A percentile compares a stretch with the other conserved stretches of the same genome.
Evolutionary conservation across 106 monocot genomes (phyloP).

Genomic region (Dendrobium chrysotoxum): DNA sequence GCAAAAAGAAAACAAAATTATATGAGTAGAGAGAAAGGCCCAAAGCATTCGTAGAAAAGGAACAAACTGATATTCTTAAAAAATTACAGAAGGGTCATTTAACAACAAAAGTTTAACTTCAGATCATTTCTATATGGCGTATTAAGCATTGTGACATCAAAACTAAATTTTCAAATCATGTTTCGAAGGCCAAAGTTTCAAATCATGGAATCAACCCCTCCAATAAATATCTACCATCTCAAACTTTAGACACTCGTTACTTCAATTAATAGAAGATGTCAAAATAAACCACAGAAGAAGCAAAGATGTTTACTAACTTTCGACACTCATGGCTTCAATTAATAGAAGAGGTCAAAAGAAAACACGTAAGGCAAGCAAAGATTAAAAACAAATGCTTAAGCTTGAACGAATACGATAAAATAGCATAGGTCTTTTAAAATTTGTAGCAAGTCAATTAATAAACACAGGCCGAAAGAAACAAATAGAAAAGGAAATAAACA

Average conservation of each 20-base stretch:
- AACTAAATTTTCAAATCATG: background rate
- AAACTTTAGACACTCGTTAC: background rate
- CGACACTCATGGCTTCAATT: too few relatives aligned
- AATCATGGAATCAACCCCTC: background rate
- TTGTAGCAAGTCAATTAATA: background rate
- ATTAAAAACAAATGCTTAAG: too few relatives aligned
- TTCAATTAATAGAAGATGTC: background rate
- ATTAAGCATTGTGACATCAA: background rate
- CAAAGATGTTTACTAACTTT: background rate
- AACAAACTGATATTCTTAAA: background rate
- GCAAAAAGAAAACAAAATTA: background rate
- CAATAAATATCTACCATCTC: background rate
- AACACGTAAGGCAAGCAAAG: too few relatives aligned
- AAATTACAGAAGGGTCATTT: background rate
- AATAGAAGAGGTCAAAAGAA: too few relatives aligned
- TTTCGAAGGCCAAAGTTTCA: background rate
- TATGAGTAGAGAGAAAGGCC: background rate
- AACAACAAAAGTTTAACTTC: background rate
- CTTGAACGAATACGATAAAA: too few relatives aligned
- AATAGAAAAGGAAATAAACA: too few relatives aligned
- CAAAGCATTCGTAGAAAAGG: background rate
- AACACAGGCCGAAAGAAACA: background rate
- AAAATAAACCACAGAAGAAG: background rate
- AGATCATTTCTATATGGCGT: background rate
- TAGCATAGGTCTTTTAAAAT: background rate